Evolutionary conservation across 352 stramenopile species (phyloP), one percentile per base, ranked within the genome.

Genomic region (Globisporangium splendens): DNA sequence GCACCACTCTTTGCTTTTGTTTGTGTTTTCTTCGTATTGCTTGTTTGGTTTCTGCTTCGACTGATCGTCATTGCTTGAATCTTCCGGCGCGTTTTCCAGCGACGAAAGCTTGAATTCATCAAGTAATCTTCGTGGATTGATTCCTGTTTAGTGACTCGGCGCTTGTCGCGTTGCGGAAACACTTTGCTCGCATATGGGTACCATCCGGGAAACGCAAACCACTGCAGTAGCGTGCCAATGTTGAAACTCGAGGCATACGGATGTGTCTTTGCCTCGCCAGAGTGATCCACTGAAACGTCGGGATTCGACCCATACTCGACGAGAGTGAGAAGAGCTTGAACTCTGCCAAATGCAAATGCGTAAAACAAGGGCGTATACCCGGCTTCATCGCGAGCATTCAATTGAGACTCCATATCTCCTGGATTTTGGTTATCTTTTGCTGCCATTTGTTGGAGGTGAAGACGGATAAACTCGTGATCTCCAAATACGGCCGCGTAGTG

Each of bases 121-220:
- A 76, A 22, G 21, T 68, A 72, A 35, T 74, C 64, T 33, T 83
- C 72, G 20, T 69, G 28, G 11, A 77, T 76, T 11, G 64, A 56
- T 14, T 52, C 38, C 2, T 59, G n/a, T 4, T 10, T 22, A 5
- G 72, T 69, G 10, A 85, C n/a, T n/a, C 50, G 47, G 17, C 47
- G 8, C 39, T 83, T 86, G 35, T 77, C 56, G 24, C 50, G 39
- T 7, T 20, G 20, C 8, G 62, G 59, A 11, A 77, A 59, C 11
- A 50, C 28, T 10, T 56, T 73, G 10, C 61, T 63, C 18, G 63
- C 63, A 49, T 69, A 80, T 0, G 74, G 66, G 38, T 82, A 77
- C 82, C 79, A 89, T 4, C 82, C 82, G 18, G 82, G 82, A 11
- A 88, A 62, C 4, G 70, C 75, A 46, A 86, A 86, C 69, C 70